Conservation (phyloP, 768 basidiomycete genomes). For the Lentinula guzmanii region DNA sequence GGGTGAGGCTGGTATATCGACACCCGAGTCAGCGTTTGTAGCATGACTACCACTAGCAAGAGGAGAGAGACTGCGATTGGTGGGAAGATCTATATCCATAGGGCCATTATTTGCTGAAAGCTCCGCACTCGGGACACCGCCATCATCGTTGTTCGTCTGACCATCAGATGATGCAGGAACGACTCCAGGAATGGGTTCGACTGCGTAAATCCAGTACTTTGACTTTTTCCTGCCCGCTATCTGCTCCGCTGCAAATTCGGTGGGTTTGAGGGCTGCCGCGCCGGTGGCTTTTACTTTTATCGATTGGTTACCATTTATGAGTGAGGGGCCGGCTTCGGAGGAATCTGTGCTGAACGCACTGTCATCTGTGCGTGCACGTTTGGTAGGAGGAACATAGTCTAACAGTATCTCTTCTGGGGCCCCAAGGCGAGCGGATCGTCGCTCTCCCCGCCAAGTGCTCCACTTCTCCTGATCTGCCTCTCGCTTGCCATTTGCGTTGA, state of each 20-base stretch:
- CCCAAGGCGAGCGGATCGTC: conserved; percentile 64
- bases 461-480: conserved; percentile 45
- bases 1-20: neutral
- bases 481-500: conserved; percentile 50
- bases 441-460: conserved; percentile 68
- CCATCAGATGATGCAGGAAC: conserved; percentile 14
- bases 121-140: conserved; percentile 10
- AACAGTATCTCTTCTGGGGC: conserved; percentile 43
- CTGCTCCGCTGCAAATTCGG: conserved; percentile 69
- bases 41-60: conserved; percentile 10
- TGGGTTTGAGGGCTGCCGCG: conserved; percentile 64
- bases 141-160: conserved; percentile 17
- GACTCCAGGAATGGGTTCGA: conserved; percentile 56
- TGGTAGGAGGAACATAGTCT: conserved; percentile 46
- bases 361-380: conserved; percentile 76
- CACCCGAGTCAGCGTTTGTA: conserved; percentile 2
- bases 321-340: conserved; percentile 30
- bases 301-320: conserved; percentile 25
- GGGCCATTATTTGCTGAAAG: conserved; percentile 15
- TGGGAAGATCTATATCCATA: conserved; percentile 13
- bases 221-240: conserved; percentile 79
- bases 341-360: conserved; percentile 57
- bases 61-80: conserved; percentile 9
- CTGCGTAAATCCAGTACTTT: conserved; percentile 86
- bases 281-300: conserved; percentile 47